Percentiles rank a stretch among this genome's conserved stretches.
Evolutionary conservation across 1,139 yeast genomes (phyloP).

Genomic region (Kodamaea sp.): DNA sequence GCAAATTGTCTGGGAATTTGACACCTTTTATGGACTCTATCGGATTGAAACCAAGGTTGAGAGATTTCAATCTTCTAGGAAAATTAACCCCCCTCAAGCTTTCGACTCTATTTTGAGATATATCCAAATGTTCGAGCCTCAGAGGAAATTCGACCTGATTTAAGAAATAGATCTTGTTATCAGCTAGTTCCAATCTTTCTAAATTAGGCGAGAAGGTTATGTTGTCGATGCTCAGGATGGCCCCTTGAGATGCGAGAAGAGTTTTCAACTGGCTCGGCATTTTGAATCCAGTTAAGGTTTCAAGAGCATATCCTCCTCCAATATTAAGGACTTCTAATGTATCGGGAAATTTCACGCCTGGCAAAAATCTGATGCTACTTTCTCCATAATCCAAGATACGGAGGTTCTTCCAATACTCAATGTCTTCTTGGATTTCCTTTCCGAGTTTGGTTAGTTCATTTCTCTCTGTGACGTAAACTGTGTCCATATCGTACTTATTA

Average conservation of each 20-base stretch:
- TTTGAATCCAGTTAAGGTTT: slow-evolving; percentile 43
- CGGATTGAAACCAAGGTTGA: slow-evolving; percentile 43
- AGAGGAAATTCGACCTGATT: slow-evolving; percentile 44
- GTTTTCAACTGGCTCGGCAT: slow-evolving; percentile 37
- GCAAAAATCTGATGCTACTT: slow-evolving; percentile 39
- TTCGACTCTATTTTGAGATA: slow-evolving; percentile 46
- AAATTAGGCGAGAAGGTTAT: slow-evolving; percentile 36
- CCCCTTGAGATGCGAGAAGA: slow-evolving; percentile 38
- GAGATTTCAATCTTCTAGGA: slow-evolving; percentile 32
- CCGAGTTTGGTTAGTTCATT: slow-evolving; percentile 36
- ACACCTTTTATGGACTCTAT: slow-evolving; percentile 47
- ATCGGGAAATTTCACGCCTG: slow-evolving; percentile 45
- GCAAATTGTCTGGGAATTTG: slow-evolving; percentile 41
- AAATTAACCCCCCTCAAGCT: slow-evolving; percentile 40
- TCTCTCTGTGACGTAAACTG: slow-evolving; percentile 38
- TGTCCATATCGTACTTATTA: slow-evolving; percentile 38
- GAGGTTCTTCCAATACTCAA: slow-evolving; percentile 37
- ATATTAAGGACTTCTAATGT: slow-evolving; percentile 40
- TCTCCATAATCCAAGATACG: slow-evolving; percentile 40
- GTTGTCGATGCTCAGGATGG: slow-evolving; percentile 39
- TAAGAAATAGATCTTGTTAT: slow-evolving; percentile 43
- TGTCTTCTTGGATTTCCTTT: slow-evolving; percentile 43
- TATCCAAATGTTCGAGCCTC: slow-evolving; percentile 31
- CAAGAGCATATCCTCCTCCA: slow-evolving; percentile 45
- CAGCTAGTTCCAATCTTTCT: slow-evolving; percentile 35